Base-by-base conservation (phyloP, 805 yeast species). In the Ogataea methanolica region DNA sequence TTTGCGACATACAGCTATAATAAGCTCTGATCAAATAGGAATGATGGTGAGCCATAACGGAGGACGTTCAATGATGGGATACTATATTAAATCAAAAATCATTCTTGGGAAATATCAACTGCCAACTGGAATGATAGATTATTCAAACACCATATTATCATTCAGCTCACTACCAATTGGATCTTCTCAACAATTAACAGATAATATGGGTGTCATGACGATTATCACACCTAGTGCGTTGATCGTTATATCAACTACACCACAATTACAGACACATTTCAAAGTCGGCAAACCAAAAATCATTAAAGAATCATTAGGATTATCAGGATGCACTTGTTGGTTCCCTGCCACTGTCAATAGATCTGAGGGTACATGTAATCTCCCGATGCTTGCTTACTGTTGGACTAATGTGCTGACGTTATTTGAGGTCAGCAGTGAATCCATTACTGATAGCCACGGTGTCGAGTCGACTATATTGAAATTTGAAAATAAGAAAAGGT, bases 361-460 rank as follows among this genome's bases (percentile, higher is more conserved):
- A 15, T 59, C 58, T 56, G 63, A 7, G 43, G 47, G n/a, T 46
- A 38, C 59, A 55, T 55, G 58, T 56, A 65, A 52, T 35, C 23
- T 45, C 0, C 78, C 88, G 0, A 66, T 73, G 49, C 61, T 88
- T 38, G 91, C 86, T 0, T 86, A 82, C 53, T 72, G 86, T 36
- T 85, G 89, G 85, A 71, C 79, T n/a, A 80, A 82, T 49, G 69
- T 72, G 7, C 56, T 87, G 45, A 79, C 82, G 0, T 57, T 88
- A 1, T 53, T 83, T 8, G 84, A 82, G 46, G 62, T 83, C 2
- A 63, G 61, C 17, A 62, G 70, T 45, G 70, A 69, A 12, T 60
- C 65, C 0, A 46, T 59, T 6, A 51, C 44, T 6, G 61, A 63
- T 47, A 52, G 54, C 4, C 57, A 51, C 22, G 65, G 58, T 2